Percentiles rank a stretch among this genome's conserved stretches.
These are phyloP conservation scores for Scheffersomyces coipomensis DNA, from an alignment of 805 yeast genomes.

Conservation along the genomic window DNA sequence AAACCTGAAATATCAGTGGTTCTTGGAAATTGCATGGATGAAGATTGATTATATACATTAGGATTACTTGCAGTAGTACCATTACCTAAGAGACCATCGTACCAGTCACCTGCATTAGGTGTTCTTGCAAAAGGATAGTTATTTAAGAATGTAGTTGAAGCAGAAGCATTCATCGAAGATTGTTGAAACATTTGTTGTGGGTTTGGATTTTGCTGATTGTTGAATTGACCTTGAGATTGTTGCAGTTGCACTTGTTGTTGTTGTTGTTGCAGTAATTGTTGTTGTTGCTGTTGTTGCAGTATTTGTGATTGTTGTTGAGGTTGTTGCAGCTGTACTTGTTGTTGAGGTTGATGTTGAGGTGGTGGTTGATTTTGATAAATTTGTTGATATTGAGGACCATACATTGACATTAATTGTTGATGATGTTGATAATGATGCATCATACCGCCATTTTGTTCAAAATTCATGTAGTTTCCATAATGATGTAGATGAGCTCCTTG, in stretches of 20 bases:
- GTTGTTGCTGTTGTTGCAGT: conserved; percentile 8
- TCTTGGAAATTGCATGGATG: not conserved
- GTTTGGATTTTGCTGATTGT: no score
- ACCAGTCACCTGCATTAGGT: not conserved
- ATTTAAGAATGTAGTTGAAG: not conserved
- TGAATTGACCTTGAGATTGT: no score
- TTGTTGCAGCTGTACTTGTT: conserved; percentile 3
- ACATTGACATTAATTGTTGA: conserved; percentile 4
- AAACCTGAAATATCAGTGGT: not conserved
- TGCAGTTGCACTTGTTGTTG: conserved; percentile 4
- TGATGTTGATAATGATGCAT: conserved; percentile 11
- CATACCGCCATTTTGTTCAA: conserved; percentile 16
- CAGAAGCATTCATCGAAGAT: conserved; percentile 1
- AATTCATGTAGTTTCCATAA: conserved; percentile 24
- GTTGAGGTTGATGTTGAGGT: conserved; percentile 4
- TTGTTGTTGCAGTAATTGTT: conserved; percentile 6
- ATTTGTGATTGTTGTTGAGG: conserved; percentile 2
- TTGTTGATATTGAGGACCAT: conserved; percentile 1
- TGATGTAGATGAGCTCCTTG: conserved; percentile 20
- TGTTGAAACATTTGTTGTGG: conserved; percentile 2
- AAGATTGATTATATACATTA: conserved; percentile 1
- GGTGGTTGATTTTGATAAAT: conserved; percentile 1
- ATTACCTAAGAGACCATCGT: not conserved
- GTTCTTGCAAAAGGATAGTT: not conserved
- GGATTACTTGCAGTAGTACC: conserved; percentile 1